Base-by-base conservation (phyloP, 176 grass and related monocot genomes). In the Carex scoparia region DNA sequence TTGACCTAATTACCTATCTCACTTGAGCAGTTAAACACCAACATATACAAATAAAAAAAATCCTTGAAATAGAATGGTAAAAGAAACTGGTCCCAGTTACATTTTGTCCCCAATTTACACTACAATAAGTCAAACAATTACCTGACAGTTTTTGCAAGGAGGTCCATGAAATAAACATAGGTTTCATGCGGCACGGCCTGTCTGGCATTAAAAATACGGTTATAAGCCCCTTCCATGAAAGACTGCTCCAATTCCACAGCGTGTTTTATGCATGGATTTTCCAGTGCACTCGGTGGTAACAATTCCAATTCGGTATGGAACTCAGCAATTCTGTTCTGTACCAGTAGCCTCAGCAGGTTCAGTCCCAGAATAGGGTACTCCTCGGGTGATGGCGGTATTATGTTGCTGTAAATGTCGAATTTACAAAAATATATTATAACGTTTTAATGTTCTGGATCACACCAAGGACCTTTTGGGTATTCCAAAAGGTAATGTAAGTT, bases 221-320 rank as follows among this genome's bases (percentile, higher is more conserved):
- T 97, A 79, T 97, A 97, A 70, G 81, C 56, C 2, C 92, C 94
- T 88, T 89, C 92, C 94, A 94, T 97, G 42, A 97, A 92, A 49
- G 90, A 89, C 61, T 86, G 89, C 61, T 91, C 94, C 83, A 97
- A 86, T 44, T 92, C 89, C 18, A 92, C 81, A 14, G 73, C 90
- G 79, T 91, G 91, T 33, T 91, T 94, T 46, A 97, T 94, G 86
- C 90, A 97, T 67, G 90, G 84, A 78, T 94, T 91, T 53, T 89
- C 84, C 16, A 92, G 81, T 76, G 90, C 90, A 81, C 57, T 80
- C 11, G 33, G 60, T 5, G 88, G 61, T 82, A 97, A 84, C 80
- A 97, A 84, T 88, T 94, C 92, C 59, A 97, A 77, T 88, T 97
- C 94, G 10, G 87, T 91, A 64, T 97, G 94, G 40, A 97, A 94